Percentiles rank a stretch among this genome's conserved stretches.
phyloP scores from a whole-genome alignment of 306 rosid species.

The Parietaria judaica region DNA sequence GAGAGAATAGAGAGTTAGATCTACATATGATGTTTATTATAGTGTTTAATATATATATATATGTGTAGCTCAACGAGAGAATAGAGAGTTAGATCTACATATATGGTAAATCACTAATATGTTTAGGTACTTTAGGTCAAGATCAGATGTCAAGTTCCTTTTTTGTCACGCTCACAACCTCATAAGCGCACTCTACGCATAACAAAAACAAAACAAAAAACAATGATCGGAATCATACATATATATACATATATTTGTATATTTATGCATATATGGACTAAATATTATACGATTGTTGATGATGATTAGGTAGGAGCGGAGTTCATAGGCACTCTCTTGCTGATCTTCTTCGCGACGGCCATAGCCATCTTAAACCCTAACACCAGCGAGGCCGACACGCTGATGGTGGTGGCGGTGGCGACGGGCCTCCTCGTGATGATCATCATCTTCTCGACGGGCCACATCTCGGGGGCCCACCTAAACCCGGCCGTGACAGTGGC shows the following conservation, averaged over 20 bases:
- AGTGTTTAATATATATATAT: neutral
- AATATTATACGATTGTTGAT: too few relatives aligned
- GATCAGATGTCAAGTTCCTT: neutral
- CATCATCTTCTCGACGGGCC: conserved; percentile 69
- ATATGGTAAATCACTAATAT: too few relatives aligned
- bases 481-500: conserved; percentile 81
- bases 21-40: neutral
- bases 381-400: conserved; percentile 42
- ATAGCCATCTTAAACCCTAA: conserved; percentile 70
- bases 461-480: conserved; percentile 89
- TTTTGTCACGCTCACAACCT: too few relatives aligned
- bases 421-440: conserved; percentile 75
- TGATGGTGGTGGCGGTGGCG: conserved; percentile 56
- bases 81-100: too few relatives aligned
- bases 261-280: neutral
- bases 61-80: neutral
- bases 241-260: too few relatives aligned
- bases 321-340: conserved; percentile 70
- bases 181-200: too few relatives aligned
- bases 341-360: conserved; percentile 66
- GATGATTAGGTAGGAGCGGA: conserved; percentile 76
- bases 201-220: too few relatives aligned
- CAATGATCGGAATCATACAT: too few relatives aligned
- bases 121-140: neutral
- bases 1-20: too few relatives aligned